These are phyloP conservation scores for Exserohilum turcica DNA, from an alignment of 2,329 filamentous ascomycete species.

Conservation along the genomic window DNA sequence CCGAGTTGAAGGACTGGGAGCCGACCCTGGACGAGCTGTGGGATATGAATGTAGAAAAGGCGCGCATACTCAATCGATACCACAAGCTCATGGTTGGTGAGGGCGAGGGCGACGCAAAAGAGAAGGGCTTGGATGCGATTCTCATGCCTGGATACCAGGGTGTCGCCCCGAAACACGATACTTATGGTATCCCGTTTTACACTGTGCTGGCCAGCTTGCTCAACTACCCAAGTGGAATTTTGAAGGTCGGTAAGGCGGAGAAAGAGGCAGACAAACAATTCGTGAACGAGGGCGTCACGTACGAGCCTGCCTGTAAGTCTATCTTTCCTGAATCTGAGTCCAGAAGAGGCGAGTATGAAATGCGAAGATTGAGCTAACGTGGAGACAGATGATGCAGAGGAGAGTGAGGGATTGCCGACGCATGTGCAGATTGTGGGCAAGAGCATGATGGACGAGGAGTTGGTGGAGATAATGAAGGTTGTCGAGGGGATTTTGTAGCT, in stretches of 20 bases:
- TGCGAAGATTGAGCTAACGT: slow-evolving; percentile 2
- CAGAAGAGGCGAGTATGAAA: too few relatives aligned
- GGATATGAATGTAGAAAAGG: slow-evolving; percentile 49
- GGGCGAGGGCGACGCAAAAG: slow-evolving; percentile 14
- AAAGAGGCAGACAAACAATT: slow-evolving; percentile 50
- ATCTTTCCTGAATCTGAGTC: background rate
- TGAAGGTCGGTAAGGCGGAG: slow-evolving; percentile 53
- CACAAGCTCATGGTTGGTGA: slow-evolving; percentile 45
- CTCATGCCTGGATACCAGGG: slow-evolving; percentile 57
- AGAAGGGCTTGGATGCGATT: slow-evolving; percentile 57
- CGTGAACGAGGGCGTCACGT: slow-evolving; percentile 31
- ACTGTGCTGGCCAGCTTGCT: slow-evolving; percentile 60
- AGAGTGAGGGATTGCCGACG: slow-evolving; percentile 53
- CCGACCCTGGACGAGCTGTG: slow-evolving; percentile 50
- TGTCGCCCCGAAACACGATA: slow-evolving; percentile 60
- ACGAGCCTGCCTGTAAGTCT: slow-evolving; percentile 46
- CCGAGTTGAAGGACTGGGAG: slow-evolving; percentile 39
- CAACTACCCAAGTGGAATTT: slow-evolving; percentile 59
- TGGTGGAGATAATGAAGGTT: slow-evolving; percentile 44
- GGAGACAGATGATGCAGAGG: slow-evolving; percentile 43
- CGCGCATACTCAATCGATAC: slow-evolving; percentile 48
- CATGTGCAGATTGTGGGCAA: slow-evolving; percentile 56
- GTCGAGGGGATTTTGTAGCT: slow-evolving; percentile 29
- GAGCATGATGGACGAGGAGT: slow-evolving; percentile 56
- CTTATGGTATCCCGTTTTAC: slow-evolving; percentile 54